Evolutionary conservation across 495 filamentous ascomycete species (phyloP).

Genomic region (Penicillium silybi): DNA sequence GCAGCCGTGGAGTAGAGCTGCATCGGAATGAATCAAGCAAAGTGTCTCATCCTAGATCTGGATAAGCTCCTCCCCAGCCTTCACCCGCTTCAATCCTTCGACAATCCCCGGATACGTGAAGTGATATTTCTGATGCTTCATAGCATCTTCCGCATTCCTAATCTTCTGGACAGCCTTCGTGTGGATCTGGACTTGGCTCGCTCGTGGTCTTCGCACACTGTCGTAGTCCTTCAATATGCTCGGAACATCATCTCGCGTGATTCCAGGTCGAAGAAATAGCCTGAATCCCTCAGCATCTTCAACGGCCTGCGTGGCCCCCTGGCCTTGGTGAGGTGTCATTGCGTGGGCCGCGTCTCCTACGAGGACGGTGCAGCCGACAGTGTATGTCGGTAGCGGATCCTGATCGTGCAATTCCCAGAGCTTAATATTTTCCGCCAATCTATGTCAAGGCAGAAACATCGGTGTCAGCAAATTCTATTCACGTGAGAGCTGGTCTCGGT

Average conservation of each 20-base stretch:
- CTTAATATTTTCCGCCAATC: not conserved
- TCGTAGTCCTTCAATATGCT: not conserved
- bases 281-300: constrained; percentile 30
- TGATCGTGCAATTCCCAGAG: constrained; percentile 1
- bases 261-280: not conserved
- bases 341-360: constrained; percentile 45
- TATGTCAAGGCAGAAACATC: not conserved
- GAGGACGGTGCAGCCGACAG: constrained; percentile 29
- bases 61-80: not conserved
- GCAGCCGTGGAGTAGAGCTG: no score
- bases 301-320: constrained; percentile 34
- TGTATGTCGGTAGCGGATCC: constrained; percentile 20
- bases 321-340: constrained; percentile 35
- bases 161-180: not conserved
- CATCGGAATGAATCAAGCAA: no score
- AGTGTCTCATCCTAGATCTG: not conserved
- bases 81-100: not conserved
- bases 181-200: not conserved
- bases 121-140: not conserved
- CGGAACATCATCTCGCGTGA: not conserved
- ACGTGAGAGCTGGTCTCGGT: no score
- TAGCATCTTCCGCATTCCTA: not conserved
- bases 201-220: not conserved
- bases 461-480: no score
- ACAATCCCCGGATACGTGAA: not conserved